Base-by-base conservation (phyloP, 2,329 filamentous ascomycete species). In the Xenoacremonium recifei region DNA sequence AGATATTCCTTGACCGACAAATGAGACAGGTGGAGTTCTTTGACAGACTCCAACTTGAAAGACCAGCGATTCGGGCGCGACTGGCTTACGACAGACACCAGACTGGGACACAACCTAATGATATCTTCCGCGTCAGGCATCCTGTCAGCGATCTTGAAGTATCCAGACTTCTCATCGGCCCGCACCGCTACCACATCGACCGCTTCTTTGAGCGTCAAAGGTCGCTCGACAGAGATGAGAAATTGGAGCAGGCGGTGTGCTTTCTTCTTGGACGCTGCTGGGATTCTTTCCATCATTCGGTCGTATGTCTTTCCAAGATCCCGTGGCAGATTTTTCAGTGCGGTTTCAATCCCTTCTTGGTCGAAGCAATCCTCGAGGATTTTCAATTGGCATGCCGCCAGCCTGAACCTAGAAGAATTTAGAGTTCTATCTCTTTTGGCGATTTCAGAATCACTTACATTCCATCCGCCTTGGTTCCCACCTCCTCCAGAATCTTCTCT, bases 331-430 rank as follows among this genome's bases (percentile, higher is more conserved):
- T 41, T 46, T 27, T 3, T 20, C 2, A 57, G 45, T 34, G 49
- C 35, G 15, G 27, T 23, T 23, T 48, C 12, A 10, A 58, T 47
- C 13, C n/a, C 47, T 15, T 40, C 18, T 2, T 18, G 18, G 18
- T 33, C 25, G 11, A 11, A 40, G 37, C 53, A 60, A 18, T 25
- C 7, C 18, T 42, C 39, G 7, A 60, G 47, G 19, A 25, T 54
- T 15, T 62, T 55, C 13, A 64, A 34, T 43, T 65, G 59, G 42
- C 53, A 60, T n/a, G 40, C 39, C n/a, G 47, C 54, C 51, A 48
- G 62, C 39, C 52, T 48, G 37, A 59, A 61, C 59, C 57, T 58
- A n/a, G 13, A 37, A n/a, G n/a, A n/a, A n/a, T n/a, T n/a, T n/a
- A n/a, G n/a, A n/a, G n/a, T n/a, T n/a, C n/a, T n/a, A n/a, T n/a